Percentiles rank a stretch among this genome's conserved stretches.
Conservation (phyloP, 768 basidiomycete genomes). For the Lactifluus pinguis region DNA sequence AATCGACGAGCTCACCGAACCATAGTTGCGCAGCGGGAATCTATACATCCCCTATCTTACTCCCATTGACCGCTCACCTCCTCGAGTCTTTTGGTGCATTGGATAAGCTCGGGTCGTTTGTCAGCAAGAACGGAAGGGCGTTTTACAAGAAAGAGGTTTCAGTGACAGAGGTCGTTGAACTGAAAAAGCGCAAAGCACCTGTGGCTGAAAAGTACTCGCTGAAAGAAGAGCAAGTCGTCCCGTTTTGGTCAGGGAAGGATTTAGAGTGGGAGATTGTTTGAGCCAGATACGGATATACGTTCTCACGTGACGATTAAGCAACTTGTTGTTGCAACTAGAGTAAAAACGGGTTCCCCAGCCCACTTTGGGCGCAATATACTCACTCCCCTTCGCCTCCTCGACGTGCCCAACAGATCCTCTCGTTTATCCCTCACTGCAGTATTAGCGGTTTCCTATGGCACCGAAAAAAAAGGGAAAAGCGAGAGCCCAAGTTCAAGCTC, state of each 20-base stretch:
- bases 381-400: background rate
- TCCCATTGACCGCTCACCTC: slow-evolving; percentile 84
- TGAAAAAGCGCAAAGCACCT: slow-evolving; percentile 34
- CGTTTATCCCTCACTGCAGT: background rate
- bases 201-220: slow-evolving; percentile 43
- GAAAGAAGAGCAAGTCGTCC: slow-evolving; percentile 50
- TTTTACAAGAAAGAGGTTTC: slow-evolving; percentile 53
- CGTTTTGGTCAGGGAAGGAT: slow-evolving; percentile 83
- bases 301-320: slow-evolving; percentile 5
- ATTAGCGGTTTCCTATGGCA: slow-evolving; percentile 2
- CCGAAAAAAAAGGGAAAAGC: slow-evolving; percentile 16
- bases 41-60: slow-evolving; percentile 87
- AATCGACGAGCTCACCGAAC: slow-evolving; percentile 60
- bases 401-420: background rate
- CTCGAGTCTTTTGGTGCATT: slow-evolving; percentile 83
- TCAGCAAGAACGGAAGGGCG: slow-evolving; percentile 62
- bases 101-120: slow-evolving; percentile 73
- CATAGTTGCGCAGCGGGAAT: slow-evolving; percentile 89
- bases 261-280: slow-evolving; percentile 52
- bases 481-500: slow-evolving; percentile 4
- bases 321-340: background rate
- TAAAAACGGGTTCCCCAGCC: background rate
- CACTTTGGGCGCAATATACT: background rate
- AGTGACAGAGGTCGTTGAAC: slow-evolving; percentile 30
- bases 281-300: slow-evolving; percentile 4